Conservation (phyloP, 2,329 filamentous ascomycete species). For the Fusarium torulosum region DNA sequence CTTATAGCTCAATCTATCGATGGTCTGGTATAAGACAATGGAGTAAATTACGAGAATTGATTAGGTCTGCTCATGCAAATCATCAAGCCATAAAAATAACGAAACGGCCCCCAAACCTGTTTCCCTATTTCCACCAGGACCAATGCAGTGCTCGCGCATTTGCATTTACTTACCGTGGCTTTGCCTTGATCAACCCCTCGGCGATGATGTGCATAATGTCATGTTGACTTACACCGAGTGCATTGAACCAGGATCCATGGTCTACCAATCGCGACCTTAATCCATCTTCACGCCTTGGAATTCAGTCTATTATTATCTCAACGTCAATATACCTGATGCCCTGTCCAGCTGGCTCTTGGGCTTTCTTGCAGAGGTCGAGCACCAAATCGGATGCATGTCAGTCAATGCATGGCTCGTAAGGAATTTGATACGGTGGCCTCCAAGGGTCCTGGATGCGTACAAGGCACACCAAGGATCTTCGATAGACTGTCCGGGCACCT, state of each 20-base stretch:
- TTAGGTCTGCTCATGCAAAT: neutral
- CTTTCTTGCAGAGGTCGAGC: neutral
- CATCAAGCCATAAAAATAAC: conserved; percentile 6
- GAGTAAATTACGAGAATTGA: conserved; percentile 3
- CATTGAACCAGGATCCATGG: conserved; percentile 5
- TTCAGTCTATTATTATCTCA: conserved; percentile 22
- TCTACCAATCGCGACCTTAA: conserved; percentile 24
- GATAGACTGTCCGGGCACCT: conserved; percentile 33
- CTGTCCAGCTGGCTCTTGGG: neutral
- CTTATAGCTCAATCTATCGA: neutral
- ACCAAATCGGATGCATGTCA: neutral
- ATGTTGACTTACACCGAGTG: conserved; percentile 24
- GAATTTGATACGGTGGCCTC: conserved; percentile 7
- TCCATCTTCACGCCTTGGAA: conserved; percentile 3
- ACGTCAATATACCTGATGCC: neutral
- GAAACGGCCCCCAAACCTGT: neutral
- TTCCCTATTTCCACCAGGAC: conserved; percentile 1
- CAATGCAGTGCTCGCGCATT: conserved; percentile 18
- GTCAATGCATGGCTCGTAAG: conserved; percentile 12
- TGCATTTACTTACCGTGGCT: conserved; percentile 12
- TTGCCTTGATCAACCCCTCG: conserved; percentile 13
- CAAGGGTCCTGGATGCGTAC: conserved; percentile 7
- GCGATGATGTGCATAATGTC: conserved; percentile 37
- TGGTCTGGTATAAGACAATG: neutral
- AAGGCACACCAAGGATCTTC: conserved; percentile 17